Percentiles rank a stretch among this genome's conserved stretches.
These are phyloP conservation scores for Metschnikowia henanensis DNA, from an alignment of 805 yeast species.

Conservation along the genomic window DNA sequence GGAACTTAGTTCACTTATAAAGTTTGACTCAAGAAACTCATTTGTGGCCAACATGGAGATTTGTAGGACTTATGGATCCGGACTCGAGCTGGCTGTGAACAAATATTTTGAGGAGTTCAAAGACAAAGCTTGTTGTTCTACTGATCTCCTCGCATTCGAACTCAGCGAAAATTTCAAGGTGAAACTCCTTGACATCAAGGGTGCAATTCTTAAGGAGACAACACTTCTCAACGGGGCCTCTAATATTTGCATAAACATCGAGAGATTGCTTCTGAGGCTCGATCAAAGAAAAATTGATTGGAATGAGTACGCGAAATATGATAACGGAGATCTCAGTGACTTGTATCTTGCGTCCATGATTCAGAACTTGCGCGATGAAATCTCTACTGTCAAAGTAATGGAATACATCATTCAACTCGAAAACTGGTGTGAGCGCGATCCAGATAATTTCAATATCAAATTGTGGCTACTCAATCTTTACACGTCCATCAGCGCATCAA, in stretches of 20 bases:
- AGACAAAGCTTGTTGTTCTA: slow-evolving; percentile 62
- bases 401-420: slow-evolving; percentile 59
- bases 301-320: slow-evolving; percentile 4
- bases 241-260: slow-evolving; percentile 10
- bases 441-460: slow-evolving; percentile 69
- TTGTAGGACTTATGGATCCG: slow-evolving; percentile 25
- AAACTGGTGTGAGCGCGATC: slow-evolving; percentile 51
- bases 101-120: slow-evolving; percentile 48
- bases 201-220: not conserved
- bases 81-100: slow-evolving; percentile 28
- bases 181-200: not conserved
- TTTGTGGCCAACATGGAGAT: slow-evolving; percentile 53
- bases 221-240: slow-evolving; percentile 2
- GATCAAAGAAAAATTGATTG: slow-evolving; percentile 4
- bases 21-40: slow-evolving; percentile 50
- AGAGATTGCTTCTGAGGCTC: slow-evolving; percentile 9
- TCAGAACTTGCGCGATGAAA: slow-evolving; percentile 20
- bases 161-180: slow-evolving; percentile 8
- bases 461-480: slow-evolving; percentile 72
- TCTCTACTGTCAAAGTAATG: slow-evolving; percentile 24
- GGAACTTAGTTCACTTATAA: slow-evolving; percentile 20
- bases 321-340: slow-evolving; percentile 13
- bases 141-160: slow-evolving; percentile 44
- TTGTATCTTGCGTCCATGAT: slow-evolving; percentile 15
- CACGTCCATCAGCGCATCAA: slow-evolving; percentile 53